Base-by-base conservation (phyloP, 2,329 filamentous ascomycete species). In the Purpureocillium lavendulum region DNA sequence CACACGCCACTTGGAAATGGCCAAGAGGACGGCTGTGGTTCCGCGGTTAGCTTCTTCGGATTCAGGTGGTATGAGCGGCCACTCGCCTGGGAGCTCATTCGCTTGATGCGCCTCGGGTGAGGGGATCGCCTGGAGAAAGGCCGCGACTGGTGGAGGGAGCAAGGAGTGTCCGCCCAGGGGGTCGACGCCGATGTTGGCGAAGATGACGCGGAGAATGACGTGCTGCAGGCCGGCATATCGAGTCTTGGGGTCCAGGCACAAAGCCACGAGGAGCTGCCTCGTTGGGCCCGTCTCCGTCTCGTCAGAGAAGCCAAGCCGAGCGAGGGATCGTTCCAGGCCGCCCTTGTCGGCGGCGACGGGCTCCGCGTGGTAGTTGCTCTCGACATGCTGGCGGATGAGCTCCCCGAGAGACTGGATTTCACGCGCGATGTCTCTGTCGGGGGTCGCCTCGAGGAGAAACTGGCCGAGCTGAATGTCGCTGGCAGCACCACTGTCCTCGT, bases 1-100 rank as follows among this genome's bases (percentile, higher is more conserved):
- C n/a, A 51, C 57, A 26, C 65, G 62, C 67, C 67, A 69, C 44
- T 56, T 54, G 13, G 57, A 59, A 5, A 66, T 46, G 2, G 64
- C 65, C n/a, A 58, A 10, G 21, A 26, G 21, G 21, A 26, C 6
- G 10, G 21, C 21, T 26, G 5, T 5, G 6, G 21, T 10, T 5
- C 10, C 21, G 5, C 10, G 21, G 21, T 26, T 10, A 10, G 21
- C 10, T 10, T 26, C 10, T 5, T 10, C 21, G 21, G 21, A 5
- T 26, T 10, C 21, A 26, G 21, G 6, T 26, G 6, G 21, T 26
- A 26, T n/a, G n/a, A 26, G 21, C 21, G 21, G 10, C 21, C 21
- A 10, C 21, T 26, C 21, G 21, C 21, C 21, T 26, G 21, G 6
- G 5, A 6, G 21, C 10, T 26, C 6, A 5, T 26, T 5, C 10